Conservation (phyloP, 495 filamentous ascomycete genomes). For the Pyrenula massariospora region DNA sequence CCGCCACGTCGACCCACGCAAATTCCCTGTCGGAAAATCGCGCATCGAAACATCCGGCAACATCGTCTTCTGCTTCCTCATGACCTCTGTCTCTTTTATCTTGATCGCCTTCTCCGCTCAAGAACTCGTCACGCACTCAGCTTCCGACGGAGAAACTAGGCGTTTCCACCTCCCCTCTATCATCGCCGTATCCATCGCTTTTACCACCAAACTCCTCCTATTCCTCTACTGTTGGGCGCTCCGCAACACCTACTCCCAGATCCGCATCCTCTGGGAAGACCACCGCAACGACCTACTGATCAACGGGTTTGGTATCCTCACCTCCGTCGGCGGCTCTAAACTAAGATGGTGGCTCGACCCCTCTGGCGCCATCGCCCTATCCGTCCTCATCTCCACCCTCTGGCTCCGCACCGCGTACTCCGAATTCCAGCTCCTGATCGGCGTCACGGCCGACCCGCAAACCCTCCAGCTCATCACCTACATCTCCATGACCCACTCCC, state of each 20-base stretch:
- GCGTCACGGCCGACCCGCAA: constrained; percentile 72
- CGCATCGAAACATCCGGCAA: constrained; percentile 94
- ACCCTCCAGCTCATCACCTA: constrained; percentile 94
- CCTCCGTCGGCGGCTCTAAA: constrained; percentile 75
- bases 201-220: constrained; percentile 68
- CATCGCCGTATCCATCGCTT: constrained; percentile 77
- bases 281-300: constrained; percentile 83
- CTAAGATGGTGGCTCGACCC: constrained; percentile 94
- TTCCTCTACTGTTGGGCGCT: constrained; percentile 91
- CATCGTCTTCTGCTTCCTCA: constrained; percentile 94
- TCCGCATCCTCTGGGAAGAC: constrained; percentile 87
- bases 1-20: constrained; percentile 72
- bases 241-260: constrained; percentile 78
- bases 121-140: constrained; percentile 39
- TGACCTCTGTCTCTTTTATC: constrained; percentile 83
- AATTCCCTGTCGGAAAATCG: constrained; percentile 89
- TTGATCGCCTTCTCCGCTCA: constrained; percentile 76
- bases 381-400: constrained; percentile 57
- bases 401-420: constrained; percentile 79
- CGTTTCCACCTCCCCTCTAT: constrained; percentile 74
- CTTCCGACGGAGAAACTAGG: constrained; percentile 30
- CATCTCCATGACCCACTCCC: constrained; percentile 88
- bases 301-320: constrained; percentile 85
- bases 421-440: constrained; percentile 85
- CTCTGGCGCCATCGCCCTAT: constrained; percentile 78